phyloP scores from a whole-genome alignment of 2,329 filamentous ascomycete species.

The Madurella mycetomatis region DNA sequence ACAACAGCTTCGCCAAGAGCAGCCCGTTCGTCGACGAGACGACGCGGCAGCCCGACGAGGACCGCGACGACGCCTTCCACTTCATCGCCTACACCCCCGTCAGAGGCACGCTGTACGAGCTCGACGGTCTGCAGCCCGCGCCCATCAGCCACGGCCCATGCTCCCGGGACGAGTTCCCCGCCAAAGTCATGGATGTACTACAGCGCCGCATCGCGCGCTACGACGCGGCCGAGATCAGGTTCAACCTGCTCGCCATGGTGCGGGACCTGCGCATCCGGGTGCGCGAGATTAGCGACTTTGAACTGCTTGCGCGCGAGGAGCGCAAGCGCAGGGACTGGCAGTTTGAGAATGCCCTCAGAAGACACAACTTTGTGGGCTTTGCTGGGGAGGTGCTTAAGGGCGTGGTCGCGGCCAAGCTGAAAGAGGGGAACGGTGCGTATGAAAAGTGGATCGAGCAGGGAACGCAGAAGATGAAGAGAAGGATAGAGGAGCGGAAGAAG shows the following conservation, averaged over 20 bases:
- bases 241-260: slow-evolving; percentile 93
- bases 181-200: slow-evolving; percentile 79
- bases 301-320: slow-evolving; percentile 74
- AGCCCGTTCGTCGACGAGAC: slow-evolving; percentile 94
- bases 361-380: slow-evolving; percentile 96
- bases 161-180: slow-evolving; percentile 64
- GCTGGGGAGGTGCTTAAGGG: slow-evolving; percentile 85
- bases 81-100: slow-evolving; percentile 93
- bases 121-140: slow-evolving; percentile 89
- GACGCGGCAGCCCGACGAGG: slow-evolving; percentile 61
- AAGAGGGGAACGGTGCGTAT: slow-evolving; percentile 61
- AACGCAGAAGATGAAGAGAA: slow-evolving; percentile 29
- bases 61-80: slow-evolving; percentile 88
- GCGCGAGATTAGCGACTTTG: slow-evolving; percentile 74
- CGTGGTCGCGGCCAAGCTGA: slow-evolving; percentile 71
- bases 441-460: slow-evolving; percentile 67
- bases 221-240: slow-evolving; percentile 81
- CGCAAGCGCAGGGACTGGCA: slow-evolving; percentile 80
- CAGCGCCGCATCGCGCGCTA: slow-evolving; percentile 81
- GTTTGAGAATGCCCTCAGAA: slow-evolving; percentile 88
- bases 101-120: slow-evolving; percentile 78
- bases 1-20: slow-evolving; percentile 85
- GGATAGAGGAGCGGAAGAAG: slow-evolving; percentile 31
- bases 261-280: slow-evolving; percentile 75
- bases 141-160: slow-evolving; percentile 86